Conservation (phyloP, 1,284 basidiomycete species). For the Singerocomus inundabilis region DNA sequence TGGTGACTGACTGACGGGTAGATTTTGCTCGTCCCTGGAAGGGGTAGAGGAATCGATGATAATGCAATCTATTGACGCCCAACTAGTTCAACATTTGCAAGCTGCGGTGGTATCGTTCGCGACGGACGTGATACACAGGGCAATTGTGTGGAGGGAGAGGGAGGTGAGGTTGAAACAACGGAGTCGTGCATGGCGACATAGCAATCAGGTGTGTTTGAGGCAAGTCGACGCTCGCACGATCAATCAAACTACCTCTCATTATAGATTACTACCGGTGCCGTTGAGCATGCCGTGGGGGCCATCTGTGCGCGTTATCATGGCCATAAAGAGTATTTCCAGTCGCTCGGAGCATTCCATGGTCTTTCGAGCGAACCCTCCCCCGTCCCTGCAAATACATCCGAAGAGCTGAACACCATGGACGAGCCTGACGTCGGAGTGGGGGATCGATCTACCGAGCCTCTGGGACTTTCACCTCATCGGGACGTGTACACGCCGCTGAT, state of each 20-base stretch:
- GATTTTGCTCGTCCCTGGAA: slow-evolving; percentile 15
- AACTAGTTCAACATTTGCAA: slow-evolving; percentile 37
- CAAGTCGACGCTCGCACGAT: background rate
- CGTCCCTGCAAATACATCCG: slow-evolving; percentile 10
- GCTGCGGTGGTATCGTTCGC: slow-evolving; percentile 49
- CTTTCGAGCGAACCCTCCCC: slow-evolving; percentile 1
- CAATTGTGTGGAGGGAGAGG: slow-evolving; percentile 54
- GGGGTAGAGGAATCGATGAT: slow-evolving; percentile 1
- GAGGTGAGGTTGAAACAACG: slow-evolving; percentile 53
- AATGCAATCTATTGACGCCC: slow-evolving; percentile 19
- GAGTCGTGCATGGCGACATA: slow-evolving; percentile 52
- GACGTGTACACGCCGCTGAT: slow-evolving; percentile 32
- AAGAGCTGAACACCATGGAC: slow-evolving; percentile 13
- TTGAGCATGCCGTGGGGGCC: slow-evolving; percentile 46
- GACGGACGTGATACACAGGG: slow-evolving; percentile 46
- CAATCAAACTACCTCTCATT: slow-evolving; percentile 3
- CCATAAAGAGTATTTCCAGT: slow-evolving; percentile 38
- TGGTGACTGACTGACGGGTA: slow-evolving; percentile 5
- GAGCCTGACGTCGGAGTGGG: slow-evolving; percentile 7
- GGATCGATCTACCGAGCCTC: slow-evolving; percentile 10
- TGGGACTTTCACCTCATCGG: slow-evolving; percentile 18
- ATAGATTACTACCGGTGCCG: slow-evolving; percentile 42
- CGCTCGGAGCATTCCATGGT: slow-evolving; percentile 24
- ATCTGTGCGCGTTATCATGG: slow-evolving; percentile 34
- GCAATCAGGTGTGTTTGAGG: slow-evolving; percentile 23